These are phyloP conservation scores for Penicillium fuscoglaucum DNA, from an alignment of 2,329 filamentous ascomycete species.

Conservation along the genomic window DNA sequence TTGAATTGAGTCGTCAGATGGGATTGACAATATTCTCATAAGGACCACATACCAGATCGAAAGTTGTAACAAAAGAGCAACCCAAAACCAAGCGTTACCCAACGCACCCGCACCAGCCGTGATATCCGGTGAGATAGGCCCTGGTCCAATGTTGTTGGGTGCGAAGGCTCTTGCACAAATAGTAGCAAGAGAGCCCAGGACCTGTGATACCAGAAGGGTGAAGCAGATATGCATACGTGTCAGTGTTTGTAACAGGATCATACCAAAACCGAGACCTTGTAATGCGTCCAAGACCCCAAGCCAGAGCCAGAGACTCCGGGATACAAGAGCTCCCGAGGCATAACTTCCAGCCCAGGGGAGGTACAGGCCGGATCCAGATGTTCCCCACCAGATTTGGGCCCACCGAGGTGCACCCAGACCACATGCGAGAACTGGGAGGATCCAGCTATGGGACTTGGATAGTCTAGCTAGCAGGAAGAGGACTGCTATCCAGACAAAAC, in stretches of 20 bases:
- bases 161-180: conserved; percentile 62
- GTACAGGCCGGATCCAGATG: conserved; percentile 60
- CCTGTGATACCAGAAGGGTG: conserved; percentile 60
- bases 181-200: conserved; percentile 62
- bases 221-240: conserved; percentile 66
- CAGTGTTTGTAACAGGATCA: conserved; percentile 66
- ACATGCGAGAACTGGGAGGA: conserved; percentile 66
- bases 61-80: conserved; percentile 59
- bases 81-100: conserved; percentile 60
- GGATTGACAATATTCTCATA: neutral
- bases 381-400: conserved; percentile 68
- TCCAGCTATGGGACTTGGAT: conserved; percentile 64
- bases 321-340: conserved; percentile 56
- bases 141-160: conserved; percentile 62
- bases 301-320: conserved; percentile 65
- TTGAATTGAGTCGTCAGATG: conserved; percentile 15
- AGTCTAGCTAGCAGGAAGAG: conserved; percentile 53
- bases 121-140: conserved; percentile 63
- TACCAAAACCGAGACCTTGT: conserved; percentile 67
- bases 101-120: conserved; percentile 50
- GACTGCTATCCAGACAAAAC: conserved; percentile 56
- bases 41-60: conserved; percentile 59
- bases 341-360: conserved; percentile 63
- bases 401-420: conserved; percentile 65
- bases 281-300: conserved; percentile 65